Evolutionary conservation across 495 filamentous ascomycete species (phyloP), one percentile per base, ranked within the genome.

Genomic region (Penicillium tannophilum): DNA sequence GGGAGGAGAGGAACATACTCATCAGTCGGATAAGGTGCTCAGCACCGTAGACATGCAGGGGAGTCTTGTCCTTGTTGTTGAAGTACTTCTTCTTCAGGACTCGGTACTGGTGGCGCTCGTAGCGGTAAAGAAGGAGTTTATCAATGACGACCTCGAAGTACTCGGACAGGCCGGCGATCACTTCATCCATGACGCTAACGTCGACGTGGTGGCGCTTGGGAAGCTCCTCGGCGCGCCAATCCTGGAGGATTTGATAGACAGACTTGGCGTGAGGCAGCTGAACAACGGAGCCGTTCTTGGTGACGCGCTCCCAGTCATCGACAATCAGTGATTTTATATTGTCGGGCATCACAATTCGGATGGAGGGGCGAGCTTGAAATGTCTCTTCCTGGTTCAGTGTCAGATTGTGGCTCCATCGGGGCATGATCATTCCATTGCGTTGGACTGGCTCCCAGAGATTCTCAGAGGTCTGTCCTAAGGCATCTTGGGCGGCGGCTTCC

Each of bases 271-370:
- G 84, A 0, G 94, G 94, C 10, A 98, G 80, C 0, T 87, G 84
- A 16, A 97, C 90, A 3, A 97, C 86, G 64, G 90, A 88, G 60
- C 88, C 84, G 66, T 93, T 91, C 79, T 98, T 98, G 49, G 94
- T 98, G 50, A 97, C 85, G 63, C 96, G 95, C 74, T 98, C 94
- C 94, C 94, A 98, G 76, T 98, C 94, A 65, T 98, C 94, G 41
- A 98, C 94, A 4, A 98, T 86, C 45, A 94, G 77, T 17, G 88
- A 87, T 75, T 97, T 97, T 50, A 98, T 75, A 52, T 87, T 83
- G 66, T 98, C 94, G 3, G 94, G 91, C 43, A 82, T 84, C 44
- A 85, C 77, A 52, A 98, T 84, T 53, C 90, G 90, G 66, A 98
- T 84, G 0, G 89, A 88, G 6, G 93, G 93, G 11, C 90, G 84